Conservation (phyloP, 2,329 filamentous ascomycete genomes). For the Byssoonygena ceratinophila region DNA sequence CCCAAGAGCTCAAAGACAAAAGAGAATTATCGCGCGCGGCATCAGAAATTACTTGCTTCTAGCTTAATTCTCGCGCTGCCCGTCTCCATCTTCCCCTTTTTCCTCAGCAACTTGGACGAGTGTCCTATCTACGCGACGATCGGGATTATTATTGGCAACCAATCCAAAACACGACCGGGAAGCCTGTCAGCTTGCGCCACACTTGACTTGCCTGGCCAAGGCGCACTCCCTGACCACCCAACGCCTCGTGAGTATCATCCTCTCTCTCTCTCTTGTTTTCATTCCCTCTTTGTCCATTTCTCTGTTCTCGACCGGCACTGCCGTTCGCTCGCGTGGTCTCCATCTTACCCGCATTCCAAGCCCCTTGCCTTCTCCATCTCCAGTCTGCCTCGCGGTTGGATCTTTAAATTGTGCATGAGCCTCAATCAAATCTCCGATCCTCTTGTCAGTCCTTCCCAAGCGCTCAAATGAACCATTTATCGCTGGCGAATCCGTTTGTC, state of each 20-base stretch:
- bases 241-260: slow-evolving; percentile 20
- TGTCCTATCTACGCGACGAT: slow-evolving; percentile 2
- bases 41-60: background rate
- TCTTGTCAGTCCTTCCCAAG: background rate
- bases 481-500: slow-evolving; percentile 1
- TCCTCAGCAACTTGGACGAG: background rate
- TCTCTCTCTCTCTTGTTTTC: slow-evolving; percentile 18
- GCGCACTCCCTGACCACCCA: slow-evolving; percentile 21
- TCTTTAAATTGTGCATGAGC: background rate
- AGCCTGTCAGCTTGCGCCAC: slow-evolving; percentile 39
- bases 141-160: background rate
- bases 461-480: background rate
- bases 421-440: background rate
- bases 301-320: background rate
- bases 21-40: background rate
- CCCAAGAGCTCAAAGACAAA: background rate
- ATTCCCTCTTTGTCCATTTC: slow-evolving; percentile 3
- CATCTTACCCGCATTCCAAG: no score
- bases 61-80: background rate
- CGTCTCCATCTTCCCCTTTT: background rate
- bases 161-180: slow-evolving; percentile 9
- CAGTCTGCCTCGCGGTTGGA: slow-evolving; percentile 3
- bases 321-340: background rate
- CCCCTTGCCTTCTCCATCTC: slow-evolving; percentile 2
- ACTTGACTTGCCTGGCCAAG: slow-evolving; percentile 26